Evolutionary conservation across 495 filamentous ascomycete species (phyloP).

Genomic region (Hyaloscypha bicolor): DNA sequence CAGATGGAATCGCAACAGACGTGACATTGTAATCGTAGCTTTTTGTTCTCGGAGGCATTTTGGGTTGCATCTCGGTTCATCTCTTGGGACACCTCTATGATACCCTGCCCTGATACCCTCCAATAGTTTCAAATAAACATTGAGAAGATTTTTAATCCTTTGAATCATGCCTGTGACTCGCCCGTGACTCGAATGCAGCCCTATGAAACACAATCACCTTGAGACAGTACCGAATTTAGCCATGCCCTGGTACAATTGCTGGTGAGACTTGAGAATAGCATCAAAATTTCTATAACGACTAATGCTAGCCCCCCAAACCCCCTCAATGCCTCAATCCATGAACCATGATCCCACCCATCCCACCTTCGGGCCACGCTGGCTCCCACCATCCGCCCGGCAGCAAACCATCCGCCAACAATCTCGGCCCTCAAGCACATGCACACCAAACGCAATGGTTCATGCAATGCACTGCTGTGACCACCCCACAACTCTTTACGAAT

Average conservation of each 20-base stretch:
- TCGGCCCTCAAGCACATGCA: neutral
- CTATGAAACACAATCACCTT: neutral
- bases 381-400: slow-evolving; percentile 9
- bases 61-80: slow-evolving; percentile 8
- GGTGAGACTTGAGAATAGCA: slow-evolving; percentile 11
- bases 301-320: slow-evolving; percentile 8
- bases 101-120: neutral
- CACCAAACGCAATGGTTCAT: slow-evolving; percentile 20
- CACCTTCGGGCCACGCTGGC: neutral
- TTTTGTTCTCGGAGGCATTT: slow-evolving; percentile 20
- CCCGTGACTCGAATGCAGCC: neutral
- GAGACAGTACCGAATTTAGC: slow-evolving; percentile 3
- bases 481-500: neutral
- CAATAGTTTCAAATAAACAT: slow-evolving; percentile 10
- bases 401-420: slow-evolving; percentile 9
- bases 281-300: slow-evolving; percentile 1
- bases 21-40: slow-evolving; percentile 25
- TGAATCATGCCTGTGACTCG: slow-evolving; percentile 4
- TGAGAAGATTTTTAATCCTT: slow-evolving; percentile 2
- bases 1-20: neutral
- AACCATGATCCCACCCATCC: neutral
- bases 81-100: slow-evolving; percentile 11
- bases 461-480: slow-evolving; percentile 6
- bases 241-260: neutral
- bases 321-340: neutral